Evolutionary conservation across 495 filamentous ascomycete genomes (phyloP).

Genomic region (Oidiodendron maius): DNA sequence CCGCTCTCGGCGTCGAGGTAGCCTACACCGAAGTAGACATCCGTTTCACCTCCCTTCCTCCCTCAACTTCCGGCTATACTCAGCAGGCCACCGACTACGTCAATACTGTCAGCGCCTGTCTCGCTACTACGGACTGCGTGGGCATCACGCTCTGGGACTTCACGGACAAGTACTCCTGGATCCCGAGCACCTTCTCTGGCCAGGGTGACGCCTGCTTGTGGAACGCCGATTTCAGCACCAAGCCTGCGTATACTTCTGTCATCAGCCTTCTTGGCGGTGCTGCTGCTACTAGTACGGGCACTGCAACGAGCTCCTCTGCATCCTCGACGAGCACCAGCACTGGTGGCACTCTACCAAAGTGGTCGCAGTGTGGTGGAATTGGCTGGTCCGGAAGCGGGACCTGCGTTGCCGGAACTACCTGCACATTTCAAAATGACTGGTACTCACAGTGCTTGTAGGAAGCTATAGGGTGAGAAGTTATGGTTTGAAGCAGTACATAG

Average conservation of each 20-base stretch:
- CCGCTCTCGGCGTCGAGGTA: constrained; percentile 50
- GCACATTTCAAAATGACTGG: constrained; percentile 9
- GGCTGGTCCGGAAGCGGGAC: constrained; percentile 8
- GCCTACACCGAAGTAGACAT: constrained; percentile 63
- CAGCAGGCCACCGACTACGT: constrained; percentile 56
- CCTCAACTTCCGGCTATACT: constrained; percentile 34
- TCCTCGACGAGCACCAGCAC: constrained; percentile 14
- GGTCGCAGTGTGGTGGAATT: constrained; percentile 18
- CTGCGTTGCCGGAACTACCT: constrained; percentile 17
- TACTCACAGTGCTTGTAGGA: constrained; percentile 22
- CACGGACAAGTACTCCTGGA: constrained; percentile 53
- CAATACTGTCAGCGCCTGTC: constrained; percentile 47
- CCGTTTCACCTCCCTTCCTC: constrained; percentile 40
- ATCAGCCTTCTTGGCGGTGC: constrained; percentile 18
- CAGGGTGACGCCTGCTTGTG: constrained; percentile 51
- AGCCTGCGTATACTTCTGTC: constrained; percentile 49
- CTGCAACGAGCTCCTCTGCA: not conserved
- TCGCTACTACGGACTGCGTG: constrained; percentile 49
- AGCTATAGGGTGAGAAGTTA: not conserved
- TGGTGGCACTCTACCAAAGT: constrained; percentile 14
- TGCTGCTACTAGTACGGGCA: no score
- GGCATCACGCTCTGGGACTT: constrained; percentile 65
- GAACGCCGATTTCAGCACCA: constrained; percentile 47
- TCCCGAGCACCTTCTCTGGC: constrained; percentile 49
- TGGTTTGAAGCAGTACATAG: not conserved